Evolutionary conservation across 345 rosid genomes (phyloP).

Genomic region (Alliaria petiolata): DNA sequence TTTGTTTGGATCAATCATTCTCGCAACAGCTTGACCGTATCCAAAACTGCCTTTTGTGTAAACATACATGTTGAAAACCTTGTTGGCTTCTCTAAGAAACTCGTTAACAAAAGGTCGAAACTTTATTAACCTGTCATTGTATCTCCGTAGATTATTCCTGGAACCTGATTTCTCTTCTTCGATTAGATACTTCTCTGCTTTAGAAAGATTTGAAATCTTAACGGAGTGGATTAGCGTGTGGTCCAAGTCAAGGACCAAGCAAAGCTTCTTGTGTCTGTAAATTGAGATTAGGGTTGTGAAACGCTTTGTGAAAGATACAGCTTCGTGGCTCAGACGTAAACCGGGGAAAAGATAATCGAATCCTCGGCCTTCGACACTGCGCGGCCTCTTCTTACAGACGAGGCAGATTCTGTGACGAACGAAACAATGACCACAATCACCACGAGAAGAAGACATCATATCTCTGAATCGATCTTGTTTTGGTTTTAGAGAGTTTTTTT

Average conservation of each 20-base stretch:
- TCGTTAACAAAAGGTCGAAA: background rate
- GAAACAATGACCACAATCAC: slow-evolving; percentile 1
- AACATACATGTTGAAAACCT: slow-evolving; percentile 13
- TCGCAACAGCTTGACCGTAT: background rate
- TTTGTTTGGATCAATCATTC: slow-evolving; percentile 6
- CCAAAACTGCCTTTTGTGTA: background rate
- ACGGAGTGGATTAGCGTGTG: slow-evolving; percentile 16
- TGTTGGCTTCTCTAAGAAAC: slow-evolving; percentile 19
- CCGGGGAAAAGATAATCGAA: slow-evolving; percentile 13
- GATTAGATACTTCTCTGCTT: slow-evolving; percentile 16
- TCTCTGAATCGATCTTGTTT: background rate
- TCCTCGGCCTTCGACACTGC: background rate
- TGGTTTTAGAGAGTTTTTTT: no score
- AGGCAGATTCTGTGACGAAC: slow-evolving; percentile 8
- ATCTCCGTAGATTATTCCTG: background rate
- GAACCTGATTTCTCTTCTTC: background rate
- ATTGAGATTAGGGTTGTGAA: slow-evolving; percentile 22
- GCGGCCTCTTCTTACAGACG: background rate
- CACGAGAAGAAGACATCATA: background rate
- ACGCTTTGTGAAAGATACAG: slow-evolving; percentile 11
- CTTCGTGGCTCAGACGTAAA: slow-evolving; percentile 14
- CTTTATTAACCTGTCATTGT: background rate
- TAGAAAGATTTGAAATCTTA: background rate
- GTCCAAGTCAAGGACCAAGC: slow-evolving; percentile 32
- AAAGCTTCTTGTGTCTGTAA: slow-evolving; percentile 14